These are phyloP conservation scores for Petrea volubilis DNA, from an alignment of 257 asterid genomes.

Conservation along the genomic window DNA sequence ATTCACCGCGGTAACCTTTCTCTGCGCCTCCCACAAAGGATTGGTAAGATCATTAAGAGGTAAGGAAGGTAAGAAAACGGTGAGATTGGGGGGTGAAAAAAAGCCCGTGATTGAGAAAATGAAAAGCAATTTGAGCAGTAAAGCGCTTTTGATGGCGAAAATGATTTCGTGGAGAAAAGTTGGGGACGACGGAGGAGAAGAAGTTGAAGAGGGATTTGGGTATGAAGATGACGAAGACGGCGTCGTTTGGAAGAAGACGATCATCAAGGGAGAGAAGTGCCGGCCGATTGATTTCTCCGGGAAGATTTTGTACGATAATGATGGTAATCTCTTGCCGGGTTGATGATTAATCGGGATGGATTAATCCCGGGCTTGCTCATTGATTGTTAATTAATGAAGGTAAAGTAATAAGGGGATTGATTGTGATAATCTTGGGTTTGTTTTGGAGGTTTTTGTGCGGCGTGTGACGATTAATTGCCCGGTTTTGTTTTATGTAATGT, in stretches of 20 bases:
- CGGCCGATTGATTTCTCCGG: conserved; percentile 78
- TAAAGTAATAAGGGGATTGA: too few relatives aligned
- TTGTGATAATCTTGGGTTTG: too few relatives aligned
- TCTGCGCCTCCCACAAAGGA: conserved; percentile 51
- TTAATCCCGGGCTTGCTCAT: background rate
- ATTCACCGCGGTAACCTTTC: conserved; percentile 28
- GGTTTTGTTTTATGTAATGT: too few relatives aligned
- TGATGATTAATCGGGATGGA: background rate
- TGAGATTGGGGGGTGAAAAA: conserved; percentile 45
- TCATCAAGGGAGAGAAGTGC: conserved; percentile 75
- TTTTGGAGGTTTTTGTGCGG: too few relatives aligned
- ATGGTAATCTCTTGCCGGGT: conserved; percentile 66
- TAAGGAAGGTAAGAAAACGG: conserved; percentile 16
- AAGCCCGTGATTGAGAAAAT: conserved; percentile 32
- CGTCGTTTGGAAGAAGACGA: conserved; percentile 73
- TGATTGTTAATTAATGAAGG: background rate
- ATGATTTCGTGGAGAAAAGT: conserved; percentile 76
- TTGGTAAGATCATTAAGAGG: conserved; percentile 2
- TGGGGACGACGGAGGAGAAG: conserved; percentile 23
- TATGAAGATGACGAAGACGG: conserved; percentile 33
- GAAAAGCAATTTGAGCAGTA: conserved; percentile 55
- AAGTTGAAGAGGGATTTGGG: background rate
- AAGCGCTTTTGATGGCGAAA: conserved; percentile 51
- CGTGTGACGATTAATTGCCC: too few relatives aligned
- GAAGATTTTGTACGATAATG: conserved; percentile 62